Evolutionary conservation across 1,284 basidiomycete species (phyloP), one percentile per base, ranked within the genome.

Genomic region (Boletus chippewaensis): DNA sequence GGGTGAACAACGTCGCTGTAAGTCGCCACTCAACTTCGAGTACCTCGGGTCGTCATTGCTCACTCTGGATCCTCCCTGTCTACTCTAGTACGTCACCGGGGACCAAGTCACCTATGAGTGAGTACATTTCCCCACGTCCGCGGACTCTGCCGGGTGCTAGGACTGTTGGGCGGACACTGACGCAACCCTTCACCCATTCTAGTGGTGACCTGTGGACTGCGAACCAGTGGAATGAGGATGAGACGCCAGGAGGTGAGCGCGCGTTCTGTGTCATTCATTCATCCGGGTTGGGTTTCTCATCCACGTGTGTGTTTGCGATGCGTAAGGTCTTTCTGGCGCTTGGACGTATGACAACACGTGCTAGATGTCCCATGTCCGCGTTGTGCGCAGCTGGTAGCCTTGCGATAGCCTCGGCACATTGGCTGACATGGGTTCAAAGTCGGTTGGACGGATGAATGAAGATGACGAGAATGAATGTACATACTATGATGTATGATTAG

Each of bases 141-240:
- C 10, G 28, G 8, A 10, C 28, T 28, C 28, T 28, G 7, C 10
- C 5, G 28, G 28, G 28, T 29, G 11, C 15, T 13, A 7, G 2
- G 10, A 5, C 24, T 12, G n/a, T 20, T 22, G 38, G 15, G 5
- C 1, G 22, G 15, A 34, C 28, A 24, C 49, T 64, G 39, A 63
- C 16, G 12, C 0, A 3, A 11, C n/a, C 7, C 11, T 18, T 9
- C 4, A 20, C 5, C 12, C 15, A 7, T 12, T 20, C 18, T 18
- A 66, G 65, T 40, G 63, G 65, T 1, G 24, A 47, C 29, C 60
- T 66, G 32, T 64, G 62, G 62, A 60, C 57, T 38, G 65, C 64
- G 11, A 55, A 32, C 22, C 52, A 53, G 29, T 64, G 65, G 62
- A 57, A 57, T 24, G 7, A 64, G 44, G 26, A 24, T 11, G 62